phyloP scores from a whole-genome alignment of 345 rosid species.

The Eucalyptus victrix region DNA sequence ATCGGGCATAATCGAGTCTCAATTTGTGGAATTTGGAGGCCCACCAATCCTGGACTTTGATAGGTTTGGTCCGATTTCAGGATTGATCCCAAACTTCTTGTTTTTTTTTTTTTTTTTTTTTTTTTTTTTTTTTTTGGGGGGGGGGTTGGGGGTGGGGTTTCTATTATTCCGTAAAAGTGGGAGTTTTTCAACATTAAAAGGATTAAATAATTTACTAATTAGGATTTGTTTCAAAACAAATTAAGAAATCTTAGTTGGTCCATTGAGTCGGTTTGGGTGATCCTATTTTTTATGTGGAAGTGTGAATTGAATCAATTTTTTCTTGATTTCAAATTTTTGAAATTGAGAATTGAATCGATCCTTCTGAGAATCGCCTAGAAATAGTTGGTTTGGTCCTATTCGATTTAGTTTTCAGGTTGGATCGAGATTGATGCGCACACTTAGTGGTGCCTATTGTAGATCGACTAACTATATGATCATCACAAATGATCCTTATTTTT shows the following conservation, averaged over 20 bases:
- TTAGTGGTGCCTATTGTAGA: not conserved
- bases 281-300: not conserved
- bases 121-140: too few species aligned
- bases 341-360: rapidly evolving
- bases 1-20: not conserved
- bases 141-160: too few species aligned
- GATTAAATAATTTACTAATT: too few species aligned
- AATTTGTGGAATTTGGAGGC: not conserved
- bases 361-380: rapidly evolving
- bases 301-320: not conserved
- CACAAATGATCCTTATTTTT: not conserved
- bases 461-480: not conserved
- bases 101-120: too few species aligned
- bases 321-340: not conserved
- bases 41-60: not conserved
- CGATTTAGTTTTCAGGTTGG: not conserved
- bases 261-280: not conserved
- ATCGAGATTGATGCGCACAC: not conserved
- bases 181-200: not conserved
- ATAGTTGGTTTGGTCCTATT: rapidly evolving
- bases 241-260: not conserved
- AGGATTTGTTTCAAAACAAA: not conserved
- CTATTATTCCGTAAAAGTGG: not conserved
- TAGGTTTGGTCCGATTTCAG: not conserved
- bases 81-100: not conserved